These are phyloP conservation scores for Trichoderma aggressivum DNA, from an alignment of 2,329 filamentous ascomycete genomes.

Conservation along the genomic window DNA sequence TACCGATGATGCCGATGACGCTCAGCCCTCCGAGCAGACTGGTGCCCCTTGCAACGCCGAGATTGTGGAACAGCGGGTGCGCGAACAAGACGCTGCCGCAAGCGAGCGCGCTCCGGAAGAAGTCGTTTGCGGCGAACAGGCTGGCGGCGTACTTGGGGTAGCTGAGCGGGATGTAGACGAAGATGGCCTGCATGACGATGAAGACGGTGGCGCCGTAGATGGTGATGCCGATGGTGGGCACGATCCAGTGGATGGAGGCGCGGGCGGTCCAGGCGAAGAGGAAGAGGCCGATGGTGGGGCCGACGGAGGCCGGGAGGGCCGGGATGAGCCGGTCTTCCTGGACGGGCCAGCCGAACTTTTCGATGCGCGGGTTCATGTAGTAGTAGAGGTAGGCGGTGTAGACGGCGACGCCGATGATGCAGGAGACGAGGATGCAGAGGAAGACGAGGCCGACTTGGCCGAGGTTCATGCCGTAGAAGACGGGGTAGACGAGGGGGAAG, in stretches of 20 bases:
- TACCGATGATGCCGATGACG: constrained; percentile 53
- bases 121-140: constrained; percentile 60
- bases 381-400: constrained; percentile 53
- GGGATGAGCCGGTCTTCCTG: constrained; percentile 56
- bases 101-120: constrained; percentile 56
- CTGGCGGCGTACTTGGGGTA: constrained; percentile 57
- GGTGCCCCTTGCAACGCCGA: constrained; percentile 57
- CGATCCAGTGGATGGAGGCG: constrained; percentile 52
- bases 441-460: constrained; percentile 60
- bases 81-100: constrained; percentile 59
- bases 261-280: constrained; percentile 57
- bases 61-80: constrained; percentile 55
- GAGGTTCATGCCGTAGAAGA: constrained; percentile 56
- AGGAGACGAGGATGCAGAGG: constrained; percentile 57
- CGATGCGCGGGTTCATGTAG: constrained; percentile 50
- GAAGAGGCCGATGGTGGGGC: constrained; percentile 58
- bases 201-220: constrained; percentile 52
- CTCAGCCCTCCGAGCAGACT: constrained; percentile 55
- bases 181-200: constrained; percentile 57
- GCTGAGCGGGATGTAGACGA: constrained; percentile 55
- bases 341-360: constrained; percentile 45
- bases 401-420: constrained; percentile 46
- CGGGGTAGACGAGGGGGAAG: constrained; percentile 62
- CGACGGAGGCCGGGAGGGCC: constrained; percentile 50
- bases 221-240: constrained; percentile 54